These are phyloP conservation scores for Benincasa hispida DNA, from an alignment of 306 rosid species.

Conservation along the genomic window DNA sequence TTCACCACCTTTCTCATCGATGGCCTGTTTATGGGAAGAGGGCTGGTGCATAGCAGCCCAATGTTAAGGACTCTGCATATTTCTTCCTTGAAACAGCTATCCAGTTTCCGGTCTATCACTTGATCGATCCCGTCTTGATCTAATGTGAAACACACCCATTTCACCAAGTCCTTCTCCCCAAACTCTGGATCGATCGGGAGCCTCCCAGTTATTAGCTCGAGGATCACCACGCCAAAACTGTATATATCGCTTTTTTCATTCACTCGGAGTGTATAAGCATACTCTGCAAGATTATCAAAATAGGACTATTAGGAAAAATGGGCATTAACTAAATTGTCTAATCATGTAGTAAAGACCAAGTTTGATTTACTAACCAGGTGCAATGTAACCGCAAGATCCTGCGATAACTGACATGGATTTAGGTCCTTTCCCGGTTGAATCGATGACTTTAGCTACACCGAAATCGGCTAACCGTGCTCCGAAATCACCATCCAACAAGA, in stretches of 20 bases:
- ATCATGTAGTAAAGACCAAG: neutral
- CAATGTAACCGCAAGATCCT: slow-evolving; percentile 91
- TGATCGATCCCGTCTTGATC: slow-evolving; percentile 72
- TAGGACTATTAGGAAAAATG: neutral
- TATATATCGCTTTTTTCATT: slow-evolving; percentile 92
- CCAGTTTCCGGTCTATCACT: slow-evolving; percentile 57
- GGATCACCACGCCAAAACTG: slow-evolving; percentile 85
- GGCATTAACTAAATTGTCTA: neutral
- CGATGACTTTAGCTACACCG: slow-evolving; percentile 82
- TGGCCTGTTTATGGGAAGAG: slow-evolving; percentile 70
- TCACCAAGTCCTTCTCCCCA: slow-evolving; percentile 86
- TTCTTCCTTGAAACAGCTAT: slow-evolving; percentile 59
- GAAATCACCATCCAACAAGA: slow-evolving; percentile 66
- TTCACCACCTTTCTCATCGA: slow-evolving; percentile 60
- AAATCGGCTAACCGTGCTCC: slow-evolving; percentile 86
- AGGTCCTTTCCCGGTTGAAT: slow-evolving; percentile 43
- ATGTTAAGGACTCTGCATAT: slow-evolving; percentile 71
- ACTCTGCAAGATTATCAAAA: slow-evolving; percentile 39
- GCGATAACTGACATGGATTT: slow-evolving; percentile 69
- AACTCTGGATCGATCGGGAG: slow-evolving; percentile 69
- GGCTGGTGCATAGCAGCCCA: slow-evolving; percentile 82
- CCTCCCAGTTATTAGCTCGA: slow-evolving; percentile 67
- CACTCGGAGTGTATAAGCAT: slow-evolving; percentile 83
- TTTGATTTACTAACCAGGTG: slow-evolving; percentile 50
- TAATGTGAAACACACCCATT: slow-evolving; percentile 71